Percentiles rank a stretch among this genome's conserved stretches.
Conservation (phyloP, 305 asterid genomes). For the Fraxinus xanthoxyloides region DNA sequence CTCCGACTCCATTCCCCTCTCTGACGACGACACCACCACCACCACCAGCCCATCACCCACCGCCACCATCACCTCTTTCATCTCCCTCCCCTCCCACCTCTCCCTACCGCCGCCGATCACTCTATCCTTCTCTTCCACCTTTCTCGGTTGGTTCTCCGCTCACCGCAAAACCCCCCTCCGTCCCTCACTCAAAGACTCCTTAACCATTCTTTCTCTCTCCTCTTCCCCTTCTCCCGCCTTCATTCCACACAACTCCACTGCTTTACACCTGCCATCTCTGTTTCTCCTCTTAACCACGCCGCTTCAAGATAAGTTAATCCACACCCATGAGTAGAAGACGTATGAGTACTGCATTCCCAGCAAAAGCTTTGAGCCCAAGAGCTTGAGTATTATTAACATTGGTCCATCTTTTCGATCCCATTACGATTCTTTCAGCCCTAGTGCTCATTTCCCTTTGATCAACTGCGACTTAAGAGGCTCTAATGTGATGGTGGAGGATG, state of each 20-base stretch:
- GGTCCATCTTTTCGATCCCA: constrained; percentile 86
- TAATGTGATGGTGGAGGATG: constrained; percentile 64
- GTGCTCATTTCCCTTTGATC: constrained; percentile 59
- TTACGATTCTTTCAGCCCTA: constrained; percentile 70
- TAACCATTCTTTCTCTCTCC: constrained; percentile 40
- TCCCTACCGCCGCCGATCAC: constrained; percentile 42
- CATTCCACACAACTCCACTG: constrained; percentile 42
- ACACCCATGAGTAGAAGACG: constrained; percentile 81
- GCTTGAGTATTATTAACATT: constrained; percentile 56
- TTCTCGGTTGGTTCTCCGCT: constrained; percentile 78
- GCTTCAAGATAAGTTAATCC: constrained; percentile 64
- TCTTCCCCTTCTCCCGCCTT: constrained; percentile 37
- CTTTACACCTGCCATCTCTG: constrained; percentile 54
- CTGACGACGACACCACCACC: constrained; percentile 55
- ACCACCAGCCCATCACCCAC: constrained; percentile 33
- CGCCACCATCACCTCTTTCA: constrained; percentile 56
- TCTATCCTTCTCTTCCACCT: constrained; percentile 30
- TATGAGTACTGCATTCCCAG: constrained; percentile 41
- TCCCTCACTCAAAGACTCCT: constrained; percentile 65
- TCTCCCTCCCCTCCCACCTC: constrained; percentile 64
- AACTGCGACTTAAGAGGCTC: constrained; percentile 45
- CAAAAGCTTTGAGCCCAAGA: constrained; percentile 54
- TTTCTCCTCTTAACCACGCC: constrained; percentile 83
- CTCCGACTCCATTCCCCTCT: constrained; percentile 51
- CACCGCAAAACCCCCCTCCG: constrained; percentile 88